Conservation (phyloP, 164 flowering plant species). For the Piper longum region DNA sequence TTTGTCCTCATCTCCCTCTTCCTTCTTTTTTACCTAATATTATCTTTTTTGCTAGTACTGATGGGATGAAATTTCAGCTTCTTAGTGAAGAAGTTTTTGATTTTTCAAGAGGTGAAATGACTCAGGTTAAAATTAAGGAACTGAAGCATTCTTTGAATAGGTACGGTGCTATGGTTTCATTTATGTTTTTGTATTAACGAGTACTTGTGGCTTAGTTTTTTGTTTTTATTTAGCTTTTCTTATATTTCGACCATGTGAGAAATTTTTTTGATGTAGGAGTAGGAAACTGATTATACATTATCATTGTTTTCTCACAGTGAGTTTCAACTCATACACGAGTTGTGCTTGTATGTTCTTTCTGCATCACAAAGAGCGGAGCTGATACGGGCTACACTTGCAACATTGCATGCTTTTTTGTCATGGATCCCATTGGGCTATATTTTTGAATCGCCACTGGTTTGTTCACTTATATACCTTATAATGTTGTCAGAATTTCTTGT, state of each 20-base stretch:
- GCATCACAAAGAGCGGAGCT: constrained; percentile 93
- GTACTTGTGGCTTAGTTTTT: background rate
- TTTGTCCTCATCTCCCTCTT: constrained; percentile 4
- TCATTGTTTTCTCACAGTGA: constrained; percentile 41
- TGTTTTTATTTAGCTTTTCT: background rate
- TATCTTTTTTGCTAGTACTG: background rate
- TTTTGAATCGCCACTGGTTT: constrained; percentile 89
- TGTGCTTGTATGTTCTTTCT: constrained; percentile 90
- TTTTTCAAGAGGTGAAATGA: constrained; percentile 98
- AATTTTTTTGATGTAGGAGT: background rate
- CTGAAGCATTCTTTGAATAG: constrained; percentile 90
- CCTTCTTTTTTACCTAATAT: background rate
- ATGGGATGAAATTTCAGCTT: constrained; percentile 31
- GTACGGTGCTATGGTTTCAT: constrained; percentile 17
- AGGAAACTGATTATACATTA: background rate
- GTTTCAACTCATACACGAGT: constrained; percentile 95
- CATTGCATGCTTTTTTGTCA: constrained; percentile 93
- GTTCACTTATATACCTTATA: no score
- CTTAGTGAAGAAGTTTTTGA: constrained; percentile 98
- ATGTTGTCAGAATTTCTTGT: no score
- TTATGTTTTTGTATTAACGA: background rate
- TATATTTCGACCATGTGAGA: background rate
- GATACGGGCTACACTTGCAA: constrained; percentile 82
- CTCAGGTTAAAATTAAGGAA: constrained; percentile 92
- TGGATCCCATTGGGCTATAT: constrained; percentile 99